A percentile compares a stretch with the other conserved stretches of the same genome.
These are phyloP conservation scores for Spizellomyces punctatus DNA, from an alignment of 192 early-diverging fungal species.

Conservation along the genomic window DNA sequence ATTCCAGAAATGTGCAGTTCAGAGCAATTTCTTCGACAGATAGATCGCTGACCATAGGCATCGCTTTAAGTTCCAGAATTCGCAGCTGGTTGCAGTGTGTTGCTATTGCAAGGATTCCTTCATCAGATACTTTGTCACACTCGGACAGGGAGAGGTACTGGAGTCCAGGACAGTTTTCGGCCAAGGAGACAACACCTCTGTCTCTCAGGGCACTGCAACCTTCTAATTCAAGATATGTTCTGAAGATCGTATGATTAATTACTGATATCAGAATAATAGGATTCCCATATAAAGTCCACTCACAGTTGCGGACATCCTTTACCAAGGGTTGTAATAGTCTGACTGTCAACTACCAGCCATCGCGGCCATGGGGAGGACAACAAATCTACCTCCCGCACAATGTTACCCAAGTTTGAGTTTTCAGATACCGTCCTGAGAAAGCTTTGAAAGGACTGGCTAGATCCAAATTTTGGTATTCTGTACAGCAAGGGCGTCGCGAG, in stretches of 20 bases:
- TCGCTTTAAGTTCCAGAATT: constrained; percentile 12
- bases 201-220: constrained; percentile 15
- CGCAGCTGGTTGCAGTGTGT: neutral
- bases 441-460: neutral
- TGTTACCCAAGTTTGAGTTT: neutral
- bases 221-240: constrained; percentile 22
- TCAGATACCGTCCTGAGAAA: neutral
- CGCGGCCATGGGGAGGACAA: constrained; percentile 7
- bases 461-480: constrained; percentile 5
- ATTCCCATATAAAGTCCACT: neutral
- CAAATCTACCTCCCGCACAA: constrained; percentile 19
- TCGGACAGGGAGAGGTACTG: constrained; percentile 13
- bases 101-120: constrained; percentile 1
- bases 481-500: constrained; percentile 9
- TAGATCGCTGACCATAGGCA: constrained; percentile 6
- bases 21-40: neutral
- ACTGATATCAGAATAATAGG: neutral
- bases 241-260: neutral
- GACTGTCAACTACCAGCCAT: constrained; percentile 14
- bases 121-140: constrained; percentile 19
- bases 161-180: constrained; percentile 7
- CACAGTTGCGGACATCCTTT: constrained; percentile 25
- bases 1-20: constrained; percentile 8
- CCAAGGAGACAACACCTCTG: constrained; percentile 7
- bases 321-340: neutral